These are phyloP conservation scores for Cladosporium sp. DNA, from an alignment of 2,329 filamentous ascomycete species.

Conservation along the genomic window DNA sequence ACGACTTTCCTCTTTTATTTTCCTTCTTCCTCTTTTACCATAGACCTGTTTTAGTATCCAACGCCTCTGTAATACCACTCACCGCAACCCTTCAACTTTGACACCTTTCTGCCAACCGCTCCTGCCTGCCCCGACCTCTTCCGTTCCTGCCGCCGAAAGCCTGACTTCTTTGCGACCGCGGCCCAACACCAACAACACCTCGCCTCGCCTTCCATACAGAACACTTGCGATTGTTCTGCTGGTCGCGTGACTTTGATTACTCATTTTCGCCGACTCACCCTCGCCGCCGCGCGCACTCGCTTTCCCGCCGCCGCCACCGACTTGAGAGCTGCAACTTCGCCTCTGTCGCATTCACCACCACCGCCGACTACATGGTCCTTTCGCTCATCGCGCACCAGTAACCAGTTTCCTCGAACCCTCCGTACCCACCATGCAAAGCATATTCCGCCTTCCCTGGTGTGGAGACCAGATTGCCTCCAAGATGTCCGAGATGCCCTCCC, in stretches of 20 bases:
- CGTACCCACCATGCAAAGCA: constrained; percentile 44
- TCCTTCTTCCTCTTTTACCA: constrained; percentile 9
- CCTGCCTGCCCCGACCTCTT: constrained; percentile 3
- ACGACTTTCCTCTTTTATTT: constrained; percentile 12
- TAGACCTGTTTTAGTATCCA: constrained; percentile 15
- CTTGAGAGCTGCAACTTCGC: not conserved
- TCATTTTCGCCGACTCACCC: constrained; percentile 1
- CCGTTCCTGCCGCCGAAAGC: constrained; percentile 6
- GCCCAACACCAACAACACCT: not conserved
- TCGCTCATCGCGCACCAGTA: constrained; percentile 17
- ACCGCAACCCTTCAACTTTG: not conserved
- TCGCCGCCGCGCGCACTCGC: constrained; percentile 2
- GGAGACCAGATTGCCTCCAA: constrained; percentile 32
- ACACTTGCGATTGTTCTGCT: not conserved
- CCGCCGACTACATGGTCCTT: constrained; percentile 24
- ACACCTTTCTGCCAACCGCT: not conserved
- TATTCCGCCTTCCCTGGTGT: constrained; percentile 49
- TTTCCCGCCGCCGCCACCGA: not conserved
- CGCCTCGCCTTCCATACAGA: not conserved
- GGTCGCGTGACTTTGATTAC: constrained; percentile 6
- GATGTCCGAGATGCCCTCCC: constrained; percentile 26
- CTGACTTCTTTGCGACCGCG: not conserved
- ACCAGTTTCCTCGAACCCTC: constrained; percentile 17
- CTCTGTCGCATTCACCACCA: constrained; percentile 22
- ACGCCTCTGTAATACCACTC: constrained; percentile 8